These are phyloP conservation scores for Colletotrichum tropicale DNA, from an alignment of 2,329 filamentous ascomycete genomes.

Conservation along the genomic window DNA sequence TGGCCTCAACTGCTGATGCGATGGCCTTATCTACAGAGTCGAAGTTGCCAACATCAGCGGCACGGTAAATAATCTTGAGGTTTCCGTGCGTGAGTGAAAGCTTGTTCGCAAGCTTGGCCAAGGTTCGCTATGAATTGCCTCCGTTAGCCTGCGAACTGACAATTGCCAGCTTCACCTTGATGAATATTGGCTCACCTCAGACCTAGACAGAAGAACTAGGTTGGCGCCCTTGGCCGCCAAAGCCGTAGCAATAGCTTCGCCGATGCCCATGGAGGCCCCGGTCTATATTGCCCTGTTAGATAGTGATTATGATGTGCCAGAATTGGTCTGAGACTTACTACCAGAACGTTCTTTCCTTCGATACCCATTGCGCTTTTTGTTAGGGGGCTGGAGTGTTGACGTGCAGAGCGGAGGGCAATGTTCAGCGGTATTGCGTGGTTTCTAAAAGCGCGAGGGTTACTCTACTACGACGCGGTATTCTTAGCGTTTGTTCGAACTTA, in stretches of 20 bases:
- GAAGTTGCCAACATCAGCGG: conserved; percentile 34
- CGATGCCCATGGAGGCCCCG: conserved; percentile 52
- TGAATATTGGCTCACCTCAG: conserved; percentile 22
- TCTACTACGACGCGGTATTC: not conserved
- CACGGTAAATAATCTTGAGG: conserved; percentile 5
- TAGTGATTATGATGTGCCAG: not conserved
- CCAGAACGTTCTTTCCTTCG: not conserved
- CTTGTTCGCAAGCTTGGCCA: conserved; percentile 19
- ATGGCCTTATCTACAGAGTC: conserved; percentile 35
- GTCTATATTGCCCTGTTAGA: conserved; percentile 24
- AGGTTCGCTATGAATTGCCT: conserved; percentile 21
- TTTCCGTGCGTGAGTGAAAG: conserved; percentile 17
- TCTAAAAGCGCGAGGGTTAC: accelerated
- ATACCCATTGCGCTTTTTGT: not conserved
- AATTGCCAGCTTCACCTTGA: not conserved
- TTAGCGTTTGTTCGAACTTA: not conserved
- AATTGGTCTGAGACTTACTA: not conserved
- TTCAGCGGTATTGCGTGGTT: not conserved
- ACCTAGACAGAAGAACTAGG: conserved; percentile 46
- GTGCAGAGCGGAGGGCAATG: not conserved
- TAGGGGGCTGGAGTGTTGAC: not conserved
- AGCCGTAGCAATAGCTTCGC: conserved; percentile 43
- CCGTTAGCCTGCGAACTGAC: not conserved
- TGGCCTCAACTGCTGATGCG: conserved; percentile 30
- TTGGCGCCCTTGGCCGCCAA: conserved; percentile 42